phyloP scores from a whole-genome alignment of 1,284 basidiomycete genomes.

The Crucibulum parvulum region DNA sequence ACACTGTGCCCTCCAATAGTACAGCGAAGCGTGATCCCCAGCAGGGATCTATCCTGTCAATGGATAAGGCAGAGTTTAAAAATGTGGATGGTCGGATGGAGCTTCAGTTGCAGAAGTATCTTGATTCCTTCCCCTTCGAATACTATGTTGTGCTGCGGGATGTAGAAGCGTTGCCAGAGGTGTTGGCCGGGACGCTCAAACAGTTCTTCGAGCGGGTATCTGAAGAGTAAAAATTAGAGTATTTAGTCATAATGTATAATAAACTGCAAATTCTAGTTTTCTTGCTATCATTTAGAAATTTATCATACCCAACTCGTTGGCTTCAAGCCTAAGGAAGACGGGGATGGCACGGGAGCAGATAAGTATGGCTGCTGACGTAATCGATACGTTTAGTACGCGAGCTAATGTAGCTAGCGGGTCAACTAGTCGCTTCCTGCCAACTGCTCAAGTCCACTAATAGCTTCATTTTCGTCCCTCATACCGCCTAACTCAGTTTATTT shows the following conservation, averaged over 20 bases:
- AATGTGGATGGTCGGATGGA: conserved; percentile 88
- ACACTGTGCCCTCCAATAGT: conserved; percentile 25
- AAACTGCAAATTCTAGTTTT: neutral
- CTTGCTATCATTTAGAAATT: neutral
- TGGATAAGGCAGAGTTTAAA: conserved; percentile 93
- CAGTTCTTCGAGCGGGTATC: conserved; percentile 90
- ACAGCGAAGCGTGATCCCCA: conserved; percentile 9
- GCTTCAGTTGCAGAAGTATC: conserved; percentile 88
- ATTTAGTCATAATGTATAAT: neutral
- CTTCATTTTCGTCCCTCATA: no score
- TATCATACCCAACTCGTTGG: no score
- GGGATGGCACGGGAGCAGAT: no score
- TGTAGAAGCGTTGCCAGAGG: conserved; percentile 92
- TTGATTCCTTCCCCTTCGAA: conserved; percentile 98
- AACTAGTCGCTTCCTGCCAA: no score
- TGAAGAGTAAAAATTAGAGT: conserved; percentile 52
- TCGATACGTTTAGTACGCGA: no score
- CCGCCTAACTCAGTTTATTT: no score
- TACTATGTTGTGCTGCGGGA: conserved; percentile 94
- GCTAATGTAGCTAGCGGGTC: no score
- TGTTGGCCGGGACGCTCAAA: conserved; percentile 89
- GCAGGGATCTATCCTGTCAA: conserved; percentile 87
- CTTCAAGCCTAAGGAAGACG: no score
- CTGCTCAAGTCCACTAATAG: no score
- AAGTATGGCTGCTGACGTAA: no score